Evolutionary conservation across 2,329 filamentous ascomycete species (phyloP), one percentile per base, ranked within the genome.

Genomic region (Alternaria alternata): DNA sequence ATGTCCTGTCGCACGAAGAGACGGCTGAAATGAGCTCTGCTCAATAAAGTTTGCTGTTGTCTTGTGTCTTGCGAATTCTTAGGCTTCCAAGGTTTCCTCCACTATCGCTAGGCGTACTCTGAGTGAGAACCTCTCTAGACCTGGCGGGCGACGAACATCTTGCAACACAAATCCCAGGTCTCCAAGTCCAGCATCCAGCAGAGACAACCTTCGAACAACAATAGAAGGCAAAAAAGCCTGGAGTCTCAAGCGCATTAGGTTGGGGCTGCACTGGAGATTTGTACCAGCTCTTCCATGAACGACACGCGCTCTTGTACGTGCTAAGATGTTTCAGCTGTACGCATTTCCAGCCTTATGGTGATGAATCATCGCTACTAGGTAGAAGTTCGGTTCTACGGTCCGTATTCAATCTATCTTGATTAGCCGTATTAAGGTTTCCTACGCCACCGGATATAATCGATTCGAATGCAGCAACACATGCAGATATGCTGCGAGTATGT

Each of bases 391-490:
- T 53, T 57, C 20, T 5, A 36, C 60, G 63, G 63, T 51, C 63
- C 63, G 63, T 54, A 26, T 44, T 48, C 57, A 65, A 64, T 65
- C 46, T 63, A 58, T 61, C 47, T 38, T 47, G 34, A 63, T 65
- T 63, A 60, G 41, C 49, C 56, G 52, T 41, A n/a, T 22, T 41
- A 52, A 32, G 42, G n/a, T 22, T 18, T 5, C 34, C 42, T 20
- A 57, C 55, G 52, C 59, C 48, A 64, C 44, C 38, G 44, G 59
- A 26, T 38, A 39, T 55, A 44, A 32, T 43, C 26, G 38, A 34
- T 48, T 48, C 30, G 47, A 47, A 64, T 24, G 36, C 48, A 46
- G 24, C 28, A 22, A 43, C 26, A 24, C 44, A 64, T 28, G 42
- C 55, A 46, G 24, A 20, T 30, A 38, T 30, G 22, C 44, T 59